Conservation (phyloP, 2,329 filamentous ascomycete species). For the Fusarium napiforme region DNA sequence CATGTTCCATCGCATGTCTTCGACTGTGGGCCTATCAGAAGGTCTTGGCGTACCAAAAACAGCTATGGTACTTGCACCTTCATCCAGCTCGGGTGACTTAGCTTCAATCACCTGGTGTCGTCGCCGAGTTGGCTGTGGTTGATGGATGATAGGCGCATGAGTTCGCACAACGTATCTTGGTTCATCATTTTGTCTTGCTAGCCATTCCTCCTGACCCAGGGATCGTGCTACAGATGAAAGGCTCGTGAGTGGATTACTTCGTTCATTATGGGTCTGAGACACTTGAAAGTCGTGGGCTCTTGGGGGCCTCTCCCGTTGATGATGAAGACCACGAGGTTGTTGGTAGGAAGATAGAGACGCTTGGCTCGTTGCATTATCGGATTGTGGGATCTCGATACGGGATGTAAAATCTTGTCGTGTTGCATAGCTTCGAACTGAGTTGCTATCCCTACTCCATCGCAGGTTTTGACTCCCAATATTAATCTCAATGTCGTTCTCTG, state of each 20-base stretch:
- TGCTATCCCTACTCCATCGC: conserved; percentile 45
- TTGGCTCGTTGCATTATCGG: not conserved
- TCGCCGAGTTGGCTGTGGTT: conserved; percentile 43
- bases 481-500: conserved; percentile 37
- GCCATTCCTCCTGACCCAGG: not conserved
- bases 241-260: not conserved
- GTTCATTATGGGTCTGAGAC: not conserved
- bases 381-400: not conserved
- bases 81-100: conserved; percentile 22
- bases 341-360: not conserved
- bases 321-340: not conserved
- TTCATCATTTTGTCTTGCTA: conserved; percentile 1
- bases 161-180: conserved; percentile 29
- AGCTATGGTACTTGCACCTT: conserved; percentile 23
- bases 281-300: too few species aligned
- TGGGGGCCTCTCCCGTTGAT: not conserved
- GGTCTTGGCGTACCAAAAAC: conserved; percentile 16
- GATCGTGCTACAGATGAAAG: not conserved
- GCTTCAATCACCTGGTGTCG: conserved; percentile 16
- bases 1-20: conserved; percentile 39
- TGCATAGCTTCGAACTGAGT: conserved; percentile 41
- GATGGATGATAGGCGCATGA: conserved; percentile 35
- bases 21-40: conserved; percentile 6
- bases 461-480: conserved; percentile 45
- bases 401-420: conserved; percentile 1